Evolutionary conservation across 805 yeast species (phyloP), one percentile per base, ranked within the genome.

Genomic region (Henningerozyma blattae): DNA sequence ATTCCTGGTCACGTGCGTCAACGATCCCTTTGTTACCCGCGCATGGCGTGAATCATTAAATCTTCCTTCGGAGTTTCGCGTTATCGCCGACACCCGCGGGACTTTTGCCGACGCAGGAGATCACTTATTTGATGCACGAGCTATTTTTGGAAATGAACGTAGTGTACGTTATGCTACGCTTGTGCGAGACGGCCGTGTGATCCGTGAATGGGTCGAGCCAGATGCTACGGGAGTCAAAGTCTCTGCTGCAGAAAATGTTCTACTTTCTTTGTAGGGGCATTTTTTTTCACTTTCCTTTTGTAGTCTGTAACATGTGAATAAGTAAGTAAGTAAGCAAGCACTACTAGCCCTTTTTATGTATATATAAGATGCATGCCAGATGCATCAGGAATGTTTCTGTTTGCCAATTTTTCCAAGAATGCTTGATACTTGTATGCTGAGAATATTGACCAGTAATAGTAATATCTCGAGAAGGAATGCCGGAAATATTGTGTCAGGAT

Each of bases 21-120:
- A 86, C 57, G 95, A 86, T 53, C 70, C 91, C 3, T 86, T 86
- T 56, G 95, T 85, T 32, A 72, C 77, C 50, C 70, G 72, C 46
- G 87, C 91, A 0, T 86, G 94, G 94, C 73, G 71, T 29, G 69
- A 75, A 36, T 48, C 61, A 15, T 48, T 69, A 25, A 47, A 53
- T 16, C 45, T 54, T 13, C 58, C 55, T 12, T 41, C 38, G 4
- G 51, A 46, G 18, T 58, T 77, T 34, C 66, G 69, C 36, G 71
- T 80, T 53, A 64, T 85, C 43, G 84, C 94, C 28, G 95, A 86
- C 56, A 77, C 91, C n/a, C 58, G 63, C 35, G 94, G 80, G 18
- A 77, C 73, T 33, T 82, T 85, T 52, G 70, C 79, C 41, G 64
- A 64, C 35, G 72, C 70, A 15, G 64, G 79, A 51, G 91, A 73